Evolutionary conservation across 2,329 filamentous ascomycete genomes (phyloP).

Genomic region (Didymella arachidicola): DNA sequence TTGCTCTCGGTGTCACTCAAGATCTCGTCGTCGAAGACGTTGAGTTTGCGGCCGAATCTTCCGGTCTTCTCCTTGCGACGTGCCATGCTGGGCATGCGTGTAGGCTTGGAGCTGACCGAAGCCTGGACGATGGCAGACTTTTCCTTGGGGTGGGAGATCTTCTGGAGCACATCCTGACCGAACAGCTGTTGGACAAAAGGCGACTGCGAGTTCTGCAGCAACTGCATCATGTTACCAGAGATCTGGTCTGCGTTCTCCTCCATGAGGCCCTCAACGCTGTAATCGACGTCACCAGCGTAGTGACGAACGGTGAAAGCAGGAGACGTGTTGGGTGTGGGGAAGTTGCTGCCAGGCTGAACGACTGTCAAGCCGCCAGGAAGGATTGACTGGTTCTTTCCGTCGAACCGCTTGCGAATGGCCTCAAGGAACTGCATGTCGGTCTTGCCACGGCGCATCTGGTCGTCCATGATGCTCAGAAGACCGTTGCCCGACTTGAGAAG

Average conservation of each 20-base stretch:
- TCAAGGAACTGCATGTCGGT: conserved; percentile 91
- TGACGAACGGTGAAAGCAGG: conserved; percentile 91
- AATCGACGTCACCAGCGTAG: conserved; percentile 96
- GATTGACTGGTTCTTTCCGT: conserved; percentile 92
- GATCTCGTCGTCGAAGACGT: conserved; percentile 57
- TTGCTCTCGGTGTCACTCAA: conserved; percentile 53
- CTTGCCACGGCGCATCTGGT: conserved; percentile 89
- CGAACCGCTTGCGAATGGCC: conserved; percentile 88
- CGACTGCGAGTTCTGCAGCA: conserved; percentile 87
- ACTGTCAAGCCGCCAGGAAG: conserved; percentile 76
- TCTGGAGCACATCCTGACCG: conserved; percentile 93
- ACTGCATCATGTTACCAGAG: conserved; percentile 92
- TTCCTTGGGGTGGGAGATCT: conserved; percentile 91
- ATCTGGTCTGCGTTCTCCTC: conserved; percentile 98
- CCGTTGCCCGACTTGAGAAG: conserved; percentile 93
- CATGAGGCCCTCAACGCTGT: conserved; percentile 82
- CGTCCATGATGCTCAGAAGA: conserved; percentile 90
- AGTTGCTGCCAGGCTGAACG: conserved; percentile 86
- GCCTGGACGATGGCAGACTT: conserved; percentile 92
- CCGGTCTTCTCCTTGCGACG: conserved; percentile 71
- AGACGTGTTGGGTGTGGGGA: conserved; percentile 80
- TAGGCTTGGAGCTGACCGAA: conserved; percentile 93
- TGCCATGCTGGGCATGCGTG: conserved; percentile 91
- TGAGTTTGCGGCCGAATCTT: conserved; percentile 54
- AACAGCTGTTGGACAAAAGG: conserved; percentile 90